Percentiles rank a stretch among this genome's conserved stretches.
Conservation (phyloP, 2,329 filamentous ascomycete species). For the Paecilomyces niveus region DNA sequence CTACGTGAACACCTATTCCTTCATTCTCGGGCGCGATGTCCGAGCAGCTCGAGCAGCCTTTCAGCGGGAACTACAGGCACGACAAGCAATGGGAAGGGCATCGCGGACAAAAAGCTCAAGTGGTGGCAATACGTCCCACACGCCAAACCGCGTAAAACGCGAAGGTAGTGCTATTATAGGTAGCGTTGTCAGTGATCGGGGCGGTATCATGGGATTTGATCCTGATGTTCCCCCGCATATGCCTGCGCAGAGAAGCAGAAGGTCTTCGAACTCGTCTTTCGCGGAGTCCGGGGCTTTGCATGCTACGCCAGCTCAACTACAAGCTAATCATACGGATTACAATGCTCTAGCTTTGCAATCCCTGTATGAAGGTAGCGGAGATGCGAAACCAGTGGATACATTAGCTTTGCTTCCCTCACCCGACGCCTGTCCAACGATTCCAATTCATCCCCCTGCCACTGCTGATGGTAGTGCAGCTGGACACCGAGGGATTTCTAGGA, state of each 20-base stretch:
- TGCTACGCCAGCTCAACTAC: slow-evolving; percentile 30
- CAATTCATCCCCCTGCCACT: slow-evolving; percentile 51
- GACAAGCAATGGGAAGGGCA: slow-evolving; percentile 29
- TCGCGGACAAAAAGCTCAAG: slow-evolving; percentile 41
- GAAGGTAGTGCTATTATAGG: slow-evolving; percentile 40
- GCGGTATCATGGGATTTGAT: slow-evolving; percentile 47
- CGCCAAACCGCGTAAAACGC: slow-evolving; percentile 38
- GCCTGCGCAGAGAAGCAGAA: slow-evolving; percentile 34
- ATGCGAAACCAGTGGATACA: slow-evolving; percentile 39
- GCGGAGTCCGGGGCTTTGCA: slow-evolving; percentile 29
- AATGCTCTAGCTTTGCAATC: slow-evolving; percentile 42
- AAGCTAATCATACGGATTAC: slow-evolving; percentile 35
- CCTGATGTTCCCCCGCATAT: slow-evolving; percentile 35
- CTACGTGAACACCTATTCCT: slow-evolving; percentile 57
- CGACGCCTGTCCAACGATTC: slow-evolving; percentile 49
- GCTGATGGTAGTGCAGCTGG: slow-evolving; percentile 39
- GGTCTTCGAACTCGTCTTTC: slow-evolving; percentile 46
- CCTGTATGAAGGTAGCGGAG: slow-evolving; percentile 26
- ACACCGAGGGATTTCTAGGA: slow-evolving; percentile 54
- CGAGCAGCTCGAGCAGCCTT: slow-evolving; percentile 43
- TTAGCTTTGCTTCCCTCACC: slow-evolving; percentile 44
- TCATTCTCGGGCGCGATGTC: slow-evolving; percentile 57
- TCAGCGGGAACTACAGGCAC: slow-evolving; percentile 36
- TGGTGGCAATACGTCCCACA: slow-evolving; percentile 36
- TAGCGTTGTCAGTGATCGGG: slow-evolving; percentile 49